Percentiles rank a stretch among this genome's conserved stretches.
Conservation (phyloP, 176 grass and related monocot species). For the Ampelocalamus luodianensis region DNA sequence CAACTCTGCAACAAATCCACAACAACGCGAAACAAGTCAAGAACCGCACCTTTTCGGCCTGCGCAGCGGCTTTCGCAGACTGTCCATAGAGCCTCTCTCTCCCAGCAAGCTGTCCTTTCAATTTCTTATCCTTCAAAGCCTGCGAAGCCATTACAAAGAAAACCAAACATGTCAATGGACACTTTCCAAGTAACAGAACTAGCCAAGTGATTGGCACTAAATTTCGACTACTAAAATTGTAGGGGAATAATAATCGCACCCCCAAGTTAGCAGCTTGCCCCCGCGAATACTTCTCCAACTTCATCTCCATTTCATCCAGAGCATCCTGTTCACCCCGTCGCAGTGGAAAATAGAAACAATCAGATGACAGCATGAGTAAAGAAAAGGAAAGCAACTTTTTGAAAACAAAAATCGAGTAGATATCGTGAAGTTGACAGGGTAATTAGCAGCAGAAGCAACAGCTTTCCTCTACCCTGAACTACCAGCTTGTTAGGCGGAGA, state of each 20-base stretch:
- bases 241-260: slow-evolving; percentile 47
- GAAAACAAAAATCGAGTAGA: no score
- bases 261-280: slow-evolving; percentile 64
- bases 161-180: neutral
- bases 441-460: no score
- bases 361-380: neutral
- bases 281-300: slow-evolving; percentile 70
- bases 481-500: no score
- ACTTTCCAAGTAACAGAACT: slow-evolving; percentile 9
- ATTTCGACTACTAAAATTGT: neutral
- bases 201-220: neutral
- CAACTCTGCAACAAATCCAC: neutral
- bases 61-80: slow-evolving; percentile 77
- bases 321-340: slow-evolving; percentile 36
- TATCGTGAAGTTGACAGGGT: no score
- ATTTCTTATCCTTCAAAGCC: slow-evolving; percentile 75
- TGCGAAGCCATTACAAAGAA: slow-evolving; percentile 39
- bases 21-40: neutral
- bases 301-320: slow-evolving; percentile 62
- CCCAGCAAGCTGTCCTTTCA: slow-evolving; percentile 69
- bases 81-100: slow-evolving; percentile 78
- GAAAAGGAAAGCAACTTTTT: no score
- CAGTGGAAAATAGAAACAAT: neutral
- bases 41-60: slow-evolving; percentile 66
- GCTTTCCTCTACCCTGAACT: no score